Conservation (phyloP, 352 stramenopile species). For the Blastocystis sp. region DNA sequence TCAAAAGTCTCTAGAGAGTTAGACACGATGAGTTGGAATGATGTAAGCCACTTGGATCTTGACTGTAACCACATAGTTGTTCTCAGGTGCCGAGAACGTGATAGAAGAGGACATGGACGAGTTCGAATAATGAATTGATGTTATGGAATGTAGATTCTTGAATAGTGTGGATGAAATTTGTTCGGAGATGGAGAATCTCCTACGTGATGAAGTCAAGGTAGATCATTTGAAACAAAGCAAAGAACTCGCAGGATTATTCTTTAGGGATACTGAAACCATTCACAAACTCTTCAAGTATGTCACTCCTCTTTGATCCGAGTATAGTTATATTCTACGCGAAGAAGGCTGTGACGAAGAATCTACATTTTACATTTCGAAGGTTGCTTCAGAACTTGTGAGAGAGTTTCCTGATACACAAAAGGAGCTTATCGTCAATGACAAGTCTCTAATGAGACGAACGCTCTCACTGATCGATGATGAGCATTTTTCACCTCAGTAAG, state of each 20-base stretch:
- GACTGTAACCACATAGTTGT: background rate
- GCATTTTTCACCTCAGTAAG: slow-evolving; percentile 32
- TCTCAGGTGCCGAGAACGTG: background rate
- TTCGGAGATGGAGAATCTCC: background rate
- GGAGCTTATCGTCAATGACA: background rate
- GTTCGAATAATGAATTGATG: background rate
- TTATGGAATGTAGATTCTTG: background rate
- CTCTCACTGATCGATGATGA: background rate
- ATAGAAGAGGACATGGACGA: background rate
- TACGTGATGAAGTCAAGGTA: background rate
- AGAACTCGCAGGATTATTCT: background rate
- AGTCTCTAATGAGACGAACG: background rate
- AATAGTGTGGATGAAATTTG: background rate
- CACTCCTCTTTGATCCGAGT: background rate
- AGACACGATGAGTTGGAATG: background rate
- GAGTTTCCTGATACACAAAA: background rate
- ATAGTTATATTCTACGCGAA: slow-evolving; percentile 33
- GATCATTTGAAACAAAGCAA: background rate
- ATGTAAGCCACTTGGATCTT: background rate
- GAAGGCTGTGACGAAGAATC: background rate
- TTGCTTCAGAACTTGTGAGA: background rate
- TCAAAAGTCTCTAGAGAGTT: background rate
- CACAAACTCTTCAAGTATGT: background rate
- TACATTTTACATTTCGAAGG: slow-evolving; percentile 5
- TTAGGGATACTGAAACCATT: background rate